Evolutionary conservation across 108 stramenopile genomes (phyloP), one percentile per base, ranked within the genome.

Genomic region (Nannochloropsis salina): DNA sequence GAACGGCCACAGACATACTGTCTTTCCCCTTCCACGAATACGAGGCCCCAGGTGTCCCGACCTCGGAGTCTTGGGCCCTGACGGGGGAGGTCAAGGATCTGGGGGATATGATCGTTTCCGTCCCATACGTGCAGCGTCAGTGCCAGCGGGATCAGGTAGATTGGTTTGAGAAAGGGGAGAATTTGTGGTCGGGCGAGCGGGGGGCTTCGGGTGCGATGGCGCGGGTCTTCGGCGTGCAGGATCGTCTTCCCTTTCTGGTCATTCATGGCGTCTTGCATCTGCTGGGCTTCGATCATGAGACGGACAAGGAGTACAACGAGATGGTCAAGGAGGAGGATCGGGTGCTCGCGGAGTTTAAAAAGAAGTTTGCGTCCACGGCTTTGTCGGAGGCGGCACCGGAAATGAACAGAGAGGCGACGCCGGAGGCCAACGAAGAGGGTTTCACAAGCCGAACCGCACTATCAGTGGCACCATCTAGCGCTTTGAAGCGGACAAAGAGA

Each of bases 221-320:
- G 40, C 85, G 83, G 9, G 88, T 93, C 9, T 92, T 89, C 44
- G 93, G 94, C 92, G 93, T 94, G 11, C 94, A 94, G 86, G 90
- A 93, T 44, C 90, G 97, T 80, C 90, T 96, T 40, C 93, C 95
- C 61, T 93, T 97, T 94, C 91, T 98, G 20, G 45, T 96, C 18
- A 93, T 97, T n/a, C 97, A 98, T 86, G 96, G 97, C 11, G 93
- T 98, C 93, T 88, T 97, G 15, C 97, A 98, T 90, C 89, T 98
- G 82, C 94, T 97, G 2, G 96, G 96, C 42, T 94, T 97, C 86
- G 97, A 98, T 91, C 97, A 98, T 88, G 94, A 94, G 83, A 93
- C 94, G 80, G 95, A 96, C 84, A 93, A 95, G 80, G 96, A 97
- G 80, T 97, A 95, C 89, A 94, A 96, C 88, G 87, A 92, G 43